Evolutionary conservation across 306 rosid species (phyloP), one percentile per base, ranked within the genome.

Genomic region (Vicia faba): DNA sequence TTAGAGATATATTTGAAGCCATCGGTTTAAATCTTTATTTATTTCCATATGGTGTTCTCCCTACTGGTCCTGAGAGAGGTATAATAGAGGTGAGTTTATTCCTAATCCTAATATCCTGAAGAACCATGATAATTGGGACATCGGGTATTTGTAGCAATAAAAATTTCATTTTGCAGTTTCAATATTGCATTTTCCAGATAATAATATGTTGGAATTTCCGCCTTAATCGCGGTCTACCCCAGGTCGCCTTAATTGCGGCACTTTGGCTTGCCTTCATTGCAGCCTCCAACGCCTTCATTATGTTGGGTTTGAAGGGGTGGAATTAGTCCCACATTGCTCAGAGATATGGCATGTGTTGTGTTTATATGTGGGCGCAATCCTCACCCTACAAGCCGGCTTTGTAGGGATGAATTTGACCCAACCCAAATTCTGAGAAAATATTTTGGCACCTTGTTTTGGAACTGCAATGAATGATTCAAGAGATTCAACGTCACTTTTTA

Each of bases 11-110:
- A 81, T 93, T 89, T 88, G 83, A 81, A 84, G 91, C 99, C 4
- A 88, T 88, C 67, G 99, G 99, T 68, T 25, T 93, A 74, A 84
- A 93, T 71, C 96, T 93, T 61, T 93, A 90, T 81, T 73, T 93
- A 65, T 93, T 75, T 82, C 99, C 99, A 11, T 93, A 93, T 59
- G 99, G 96, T 65, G 99, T 93, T 44, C 96, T 93, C 50, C 99
- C 99, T 4, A 93, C 99, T 72, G 99, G 97, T 60, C 91, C 95
- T 0, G 99, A 82, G 75, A 90, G 87, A 81, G 99, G 99, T 70
- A 93, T 93, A 77, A 77, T 93, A 61, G 99, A 93, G 99, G 99
- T 87, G 71, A 80, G 81, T 82, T 76, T 62, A 65, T 40, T 78
- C 33, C 35, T 71, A 44, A 62, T 78, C 38, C 35, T 69, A 55